Base-by-base conservation (phyloP, 148 eudicot species). In the Fagopyrum tataricum region DNA sequence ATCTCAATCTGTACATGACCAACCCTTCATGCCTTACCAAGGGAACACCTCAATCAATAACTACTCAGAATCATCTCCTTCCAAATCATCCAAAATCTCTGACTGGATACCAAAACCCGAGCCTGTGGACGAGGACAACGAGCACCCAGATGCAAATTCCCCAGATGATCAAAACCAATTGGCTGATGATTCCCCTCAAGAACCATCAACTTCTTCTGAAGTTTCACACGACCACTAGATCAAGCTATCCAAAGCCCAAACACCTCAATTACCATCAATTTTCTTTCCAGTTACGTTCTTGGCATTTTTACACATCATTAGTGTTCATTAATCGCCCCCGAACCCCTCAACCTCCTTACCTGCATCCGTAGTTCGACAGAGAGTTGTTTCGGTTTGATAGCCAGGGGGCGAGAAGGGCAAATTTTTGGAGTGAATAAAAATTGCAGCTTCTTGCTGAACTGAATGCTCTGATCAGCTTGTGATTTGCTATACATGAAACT, bases 81-180 rank as follows among this genome's bases (percentile, higher is more conserved):
- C 75, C 67, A 73, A 73, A 23, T 73, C 75, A 24, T 9, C 17
- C 20, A 73, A 73, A 43, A 41, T 53, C 68, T 12, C 46, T 18
- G 67, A 55, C 23, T 73, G 67, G 75, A 53, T 73, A 7, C 66
- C 58, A 41, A 73, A 73, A 56, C 75, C 75, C 4, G 67, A 73
- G 47, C 18, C 44, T n/a, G 71, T 67, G 71, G 71, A 67, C 15
- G 44, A 67, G 47, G 44, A 40, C 13, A 67, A 40, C 10, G 46
- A 42, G 23, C 20, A 39, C 20, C 47, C 47, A 1, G 71, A 67
- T 3, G 20, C 17, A 62, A 62, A 21, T 14, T 24, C 42, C 15
- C 21, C 71, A 39, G 64, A 58, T 9, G 64, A 58, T 23, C 24
- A 17, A 14, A 67, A 67, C 39, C 44, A 39, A 40, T 23, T 58